These are phyloP conservation scores for Clavariopsis aquatica DNA, from an alignment of 495 filamentous ascomycete genomes.

Conservation along the genomic window DNA sequence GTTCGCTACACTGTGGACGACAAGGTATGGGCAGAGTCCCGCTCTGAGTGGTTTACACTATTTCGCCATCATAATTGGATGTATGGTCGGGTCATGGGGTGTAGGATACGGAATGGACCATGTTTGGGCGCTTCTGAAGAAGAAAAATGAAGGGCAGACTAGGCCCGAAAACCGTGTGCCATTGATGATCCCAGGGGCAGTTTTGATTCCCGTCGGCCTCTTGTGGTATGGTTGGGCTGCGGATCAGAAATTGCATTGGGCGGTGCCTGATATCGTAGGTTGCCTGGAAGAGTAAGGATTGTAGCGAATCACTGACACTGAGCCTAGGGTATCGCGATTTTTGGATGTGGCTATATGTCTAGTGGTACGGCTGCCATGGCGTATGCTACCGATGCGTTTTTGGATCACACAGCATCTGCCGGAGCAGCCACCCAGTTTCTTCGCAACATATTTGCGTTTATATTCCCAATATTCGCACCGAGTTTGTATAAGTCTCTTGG, in stretches of 20 bases:
- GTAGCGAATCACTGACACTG: not conserved
- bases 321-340: constrained; percentile 6
- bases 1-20: constrained; percentile 44
- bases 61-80: constrained; percentile 45
- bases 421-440: constrained; percentile 40
- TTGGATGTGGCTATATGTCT: constrained; percentile 21
- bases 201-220: constrained; percentile 51
- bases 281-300: constrained; percentile 9
- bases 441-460: constrained; percentile 35
- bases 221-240: constrained; percentile 57
- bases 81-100: constrained; percentile 32
- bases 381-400: constrained; percentile 46
- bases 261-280: constrained; percentile 46
- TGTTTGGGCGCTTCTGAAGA: constrained; percentile 29
- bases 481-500: constrained; percentile 25
- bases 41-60: constrained; percentile 45
- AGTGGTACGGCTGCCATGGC: constrained; percentile 41
- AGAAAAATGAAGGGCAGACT: constrained; percentile 23
- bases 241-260: constrained; percentile 48
- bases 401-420: constrained; percentile 44
- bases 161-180: constrained; percentile 44
- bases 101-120: constrained; percentile 39
- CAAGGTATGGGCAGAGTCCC: constrained; percentile 43
- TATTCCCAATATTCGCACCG: constrained; percentile 33
- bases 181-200: constrained; percentile 40